phyloP scores from a whole-genome alignment of 75 land plant species.

The Pinus albicaulis region DNA sequence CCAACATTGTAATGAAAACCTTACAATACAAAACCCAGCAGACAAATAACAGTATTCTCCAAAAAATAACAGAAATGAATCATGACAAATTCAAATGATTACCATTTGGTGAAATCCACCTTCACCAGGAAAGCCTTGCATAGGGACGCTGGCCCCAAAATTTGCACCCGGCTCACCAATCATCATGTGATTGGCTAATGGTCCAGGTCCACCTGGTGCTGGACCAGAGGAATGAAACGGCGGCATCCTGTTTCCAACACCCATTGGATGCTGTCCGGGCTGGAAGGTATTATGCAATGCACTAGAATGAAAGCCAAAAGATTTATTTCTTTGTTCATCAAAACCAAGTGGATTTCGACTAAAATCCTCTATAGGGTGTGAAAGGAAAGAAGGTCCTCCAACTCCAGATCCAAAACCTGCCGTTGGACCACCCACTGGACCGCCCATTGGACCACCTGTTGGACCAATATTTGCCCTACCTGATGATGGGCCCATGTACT shows the following conservation, averaged over 20 bases:
- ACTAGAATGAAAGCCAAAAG: constrained; percentile 8
- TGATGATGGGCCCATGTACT: constrained; percentile 21
- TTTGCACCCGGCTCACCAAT: constrained; percentile 33
- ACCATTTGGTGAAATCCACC: constrained; percentile 30
- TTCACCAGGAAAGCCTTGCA: constrained; percentile 31
- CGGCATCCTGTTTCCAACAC: constrained; percentile 25
- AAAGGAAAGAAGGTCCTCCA: constrained; percentile 18
- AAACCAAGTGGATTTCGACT: constrained; percentile 28
- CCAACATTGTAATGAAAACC: constrained; percentile 1
- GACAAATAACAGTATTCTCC: neutral
- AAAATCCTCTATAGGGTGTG: constrained; percentile 23
- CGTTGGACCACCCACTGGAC: constrained; percentile 18
- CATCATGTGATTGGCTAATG: constrained; percentile 20
- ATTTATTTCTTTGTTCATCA: constrained; percentile 22
- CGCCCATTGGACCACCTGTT: constrained; percentile 24
- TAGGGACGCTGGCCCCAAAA: constrained; percentile 26
- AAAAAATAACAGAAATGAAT: neutral
- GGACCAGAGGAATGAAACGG: constrained; percentile 15
- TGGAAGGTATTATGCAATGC: constrained; percentile 14
- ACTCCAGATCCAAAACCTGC: constrained; percentile 16
- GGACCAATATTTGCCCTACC: constrained; percentile 25
- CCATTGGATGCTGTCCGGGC: constrained; percentile 17
- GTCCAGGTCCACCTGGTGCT: constrained; percentile 16
- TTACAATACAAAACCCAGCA: neutral
- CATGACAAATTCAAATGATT: constrained; percentile 4